Evolutionary conservation across 768 basidiomycete genomes (phyloP).

Genomic region (Cyclocybe cylindracea): DNA sequence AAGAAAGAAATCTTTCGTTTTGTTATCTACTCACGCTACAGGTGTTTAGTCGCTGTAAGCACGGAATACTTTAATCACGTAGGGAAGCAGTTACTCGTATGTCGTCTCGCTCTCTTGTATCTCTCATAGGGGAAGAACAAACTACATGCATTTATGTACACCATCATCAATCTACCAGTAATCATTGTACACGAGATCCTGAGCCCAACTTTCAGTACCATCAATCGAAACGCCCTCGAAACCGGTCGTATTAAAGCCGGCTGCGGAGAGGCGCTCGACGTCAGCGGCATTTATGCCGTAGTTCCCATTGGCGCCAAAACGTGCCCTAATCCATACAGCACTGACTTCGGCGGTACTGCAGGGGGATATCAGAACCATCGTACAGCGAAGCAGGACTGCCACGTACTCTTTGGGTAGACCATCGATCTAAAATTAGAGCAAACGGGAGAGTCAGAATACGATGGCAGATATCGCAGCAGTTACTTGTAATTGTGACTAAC

Average conservation of each 20-base stretch:
- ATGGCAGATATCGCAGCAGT: background rate
- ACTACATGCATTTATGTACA: conserved; percentile 1
- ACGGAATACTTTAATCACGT: too few species aligned
- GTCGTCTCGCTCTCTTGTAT: background rate
- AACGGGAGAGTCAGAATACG: background rate
- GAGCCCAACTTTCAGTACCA: conserved; percentile 14
- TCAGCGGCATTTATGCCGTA: conserved; percentile 6
- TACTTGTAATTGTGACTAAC: background rate
- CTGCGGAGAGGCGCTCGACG: background rate
- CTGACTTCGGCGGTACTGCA: conserved; percentile 11
- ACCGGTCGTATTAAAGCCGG: background rate
- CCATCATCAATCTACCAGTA: conserved; percentile 12
- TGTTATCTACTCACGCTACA: background rate
- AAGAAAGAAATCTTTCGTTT: conserved; percentile 1
- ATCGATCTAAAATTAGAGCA: conserved; percentile 16
- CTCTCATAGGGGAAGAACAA: background rate
- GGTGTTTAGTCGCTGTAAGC: too few species aligned
- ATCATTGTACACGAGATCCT: conserved; percentile 14
- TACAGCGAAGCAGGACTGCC: background rate
- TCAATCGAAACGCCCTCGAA: background rate
- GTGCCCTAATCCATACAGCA: conserved; percentile 13
- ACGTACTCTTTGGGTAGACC: conserved; percentile 17
- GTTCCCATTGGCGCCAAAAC: background rate
- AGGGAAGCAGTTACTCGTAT: background rate
- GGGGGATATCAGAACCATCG: background rate